Evolutionary conservation across 2,329 filamentous ascomycete genomes (phyloP).

Genomic region (Aureobasidium melanogenum): DNA sequence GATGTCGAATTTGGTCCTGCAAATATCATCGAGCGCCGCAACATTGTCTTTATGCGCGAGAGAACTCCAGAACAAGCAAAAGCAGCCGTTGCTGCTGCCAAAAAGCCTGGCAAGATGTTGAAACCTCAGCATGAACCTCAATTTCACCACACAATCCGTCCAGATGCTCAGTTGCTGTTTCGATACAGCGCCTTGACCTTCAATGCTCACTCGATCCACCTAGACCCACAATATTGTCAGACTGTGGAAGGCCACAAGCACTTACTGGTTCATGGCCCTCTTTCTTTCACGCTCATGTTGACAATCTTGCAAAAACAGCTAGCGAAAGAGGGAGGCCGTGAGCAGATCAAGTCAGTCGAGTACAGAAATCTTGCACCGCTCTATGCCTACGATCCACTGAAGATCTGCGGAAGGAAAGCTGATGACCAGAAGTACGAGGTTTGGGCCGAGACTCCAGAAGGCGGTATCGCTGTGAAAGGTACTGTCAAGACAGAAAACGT

Average conservation of each 20-base stretch:
- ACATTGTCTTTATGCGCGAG: slow-evolving; percentile 55
- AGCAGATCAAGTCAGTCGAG: slow-evolving; percentile 49
- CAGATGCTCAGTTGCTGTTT: slow-evolving; percentile 67
- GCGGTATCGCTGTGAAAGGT: slow-evolving; percentile 37
- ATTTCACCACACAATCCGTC: slow-evolving; percentile 52
- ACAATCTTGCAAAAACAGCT: slow-evolving; percentile 54
- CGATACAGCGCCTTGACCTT: slow-evolving; percentile 84
- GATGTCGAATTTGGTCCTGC: slow-evolving; percentile 35
- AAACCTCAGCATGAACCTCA: slow-evolving; percentile 42
- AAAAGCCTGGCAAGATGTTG: slow-evolving; percentile 29
- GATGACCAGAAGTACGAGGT: slow-evolving; percentile 32
- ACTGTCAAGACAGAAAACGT: slow-evolving; percentile 22
- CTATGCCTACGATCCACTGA: slow-evolving; percentile 63
- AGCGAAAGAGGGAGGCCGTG: slow-evolving; percentile 22
- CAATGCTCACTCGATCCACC: slow-evolving; percentile 87
- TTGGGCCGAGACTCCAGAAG: slow-evolving; percentile 33
- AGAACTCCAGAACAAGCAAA: slow-evolving; percentile 32
- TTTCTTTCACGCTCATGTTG: slow-evolving; percentile 70
- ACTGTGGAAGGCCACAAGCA: slow-evolving; percentile 65
- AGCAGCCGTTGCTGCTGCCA: slow-evolving; percentile 22
- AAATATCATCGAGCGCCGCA: slow-evolving; percentile 48
- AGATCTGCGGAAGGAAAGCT: slow-evolving; percentile 54
- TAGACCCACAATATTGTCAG: slow-evolving; percentile 63
- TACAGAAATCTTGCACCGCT: slow-evolving; percentile 79
- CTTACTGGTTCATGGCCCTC: slow-evolving; percentile 77